Percentiles rank a stretch among this genome's conserved stretches.
phyloP scores from a whole-genome alignment of 441 rosid species.

The Brassica balearica region DNA sequence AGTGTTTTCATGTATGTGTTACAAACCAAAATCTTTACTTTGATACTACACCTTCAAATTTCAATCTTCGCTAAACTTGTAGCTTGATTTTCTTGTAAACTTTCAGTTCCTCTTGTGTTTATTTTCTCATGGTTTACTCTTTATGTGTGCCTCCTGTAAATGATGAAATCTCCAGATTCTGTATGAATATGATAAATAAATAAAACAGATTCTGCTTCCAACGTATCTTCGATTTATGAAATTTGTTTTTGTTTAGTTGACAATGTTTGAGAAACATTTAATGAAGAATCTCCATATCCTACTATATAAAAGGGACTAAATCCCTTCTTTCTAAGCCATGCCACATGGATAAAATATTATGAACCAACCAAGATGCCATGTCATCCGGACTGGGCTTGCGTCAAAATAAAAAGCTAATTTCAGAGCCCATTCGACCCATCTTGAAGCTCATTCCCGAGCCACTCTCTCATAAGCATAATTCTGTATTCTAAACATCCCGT shows the following conservation, averaged over 20 bases:
- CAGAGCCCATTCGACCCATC: no score
- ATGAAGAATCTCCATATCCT: no score
- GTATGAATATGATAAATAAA: constrained; percentile 12
- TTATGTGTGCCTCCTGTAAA: constrained; percentile 18
- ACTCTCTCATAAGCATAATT: no score
- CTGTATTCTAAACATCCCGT: no score
- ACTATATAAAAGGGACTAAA: no score
- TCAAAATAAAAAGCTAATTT: no score
- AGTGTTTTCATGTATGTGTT: constrained; percentile 31
- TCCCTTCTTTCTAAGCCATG: no score
- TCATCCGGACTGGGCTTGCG: no score
- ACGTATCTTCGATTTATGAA: constrained; percentile 27
- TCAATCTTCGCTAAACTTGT: constrained; percentile 18
- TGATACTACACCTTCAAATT: no score
- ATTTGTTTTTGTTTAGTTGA: constrained; percentile 32
- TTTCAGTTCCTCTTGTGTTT: neutral
- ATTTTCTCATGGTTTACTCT: neutral
- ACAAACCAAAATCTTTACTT: constrained; percentile 28
- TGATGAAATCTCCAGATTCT: constrained; percentile 21
- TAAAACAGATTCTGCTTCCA: constrained; percentile 22
- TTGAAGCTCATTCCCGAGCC: no score
- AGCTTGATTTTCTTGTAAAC: neutral
- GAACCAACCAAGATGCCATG: no score
- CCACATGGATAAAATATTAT: no score
- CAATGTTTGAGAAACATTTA: constrained; percentile 20